phyloP scores from a whole-genome alignment of 23 red algal species.

The Gracilaria vermiculophylla region DNA sequence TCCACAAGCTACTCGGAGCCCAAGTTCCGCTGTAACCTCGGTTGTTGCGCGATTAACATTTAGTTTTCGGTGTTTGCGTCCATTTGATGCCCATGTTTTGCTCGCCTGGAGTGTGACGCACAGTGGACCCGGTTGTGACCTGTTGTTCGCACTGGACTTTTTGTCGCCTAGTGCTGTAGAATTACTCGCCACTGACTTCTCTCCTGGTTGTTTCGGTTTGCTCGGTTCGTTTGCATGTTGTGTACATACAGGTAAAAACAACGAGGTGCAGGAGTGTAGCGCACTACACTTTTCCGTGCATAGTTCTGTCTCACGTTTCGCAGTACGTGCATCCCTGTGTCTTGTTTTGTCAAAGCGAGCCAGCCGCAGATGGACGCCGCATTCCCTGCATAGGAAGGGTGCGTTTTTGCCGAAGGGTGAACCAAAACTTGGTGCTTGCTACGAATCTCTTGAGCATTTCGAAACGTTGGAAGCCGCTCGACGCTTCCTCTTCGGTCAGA shows the following conservation, averaged over 20 bases:
- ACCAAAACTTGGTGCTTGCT: no score
- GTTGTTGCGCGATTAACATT: constrained; percentile 20
- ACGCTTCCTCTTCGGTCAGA: no score
- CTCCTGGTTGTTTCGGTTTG: background rate
- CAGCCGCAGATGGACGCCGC: no score
- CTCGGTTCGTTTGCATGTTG: background rate
- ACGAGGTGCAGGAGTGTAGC: no score
- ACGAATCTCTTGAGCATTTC: no score
- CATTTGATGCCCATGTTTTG: background rate
- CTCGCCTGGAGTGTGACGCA: background rate
- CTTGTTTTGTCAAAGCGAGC: no score
- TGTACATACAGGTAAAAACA: constrained; percentile 9
- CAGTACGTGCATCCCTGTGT: no score
- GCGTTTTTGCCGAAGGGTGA: no score
- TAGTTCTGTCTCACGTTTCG: background rate
- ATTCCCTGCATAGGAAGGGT: no score
- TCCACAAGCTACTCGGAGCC: constrained; percentile 11
- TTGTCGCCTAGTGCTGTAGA: no score
- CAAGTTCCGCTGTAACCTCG: constrained; percentile 11
- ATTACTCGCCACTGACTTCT: background rate
- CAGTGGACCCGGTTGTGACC: background rate
- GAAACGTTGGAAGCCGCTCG: no score
- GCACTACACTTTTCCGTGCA: background rate
- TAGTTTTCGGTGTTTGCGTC: background rate
- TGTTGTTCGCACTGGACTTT: background rate